Conservation (phyloP, 805 yeast genomes). For the Zygoascus biomembranicola region DNA sequence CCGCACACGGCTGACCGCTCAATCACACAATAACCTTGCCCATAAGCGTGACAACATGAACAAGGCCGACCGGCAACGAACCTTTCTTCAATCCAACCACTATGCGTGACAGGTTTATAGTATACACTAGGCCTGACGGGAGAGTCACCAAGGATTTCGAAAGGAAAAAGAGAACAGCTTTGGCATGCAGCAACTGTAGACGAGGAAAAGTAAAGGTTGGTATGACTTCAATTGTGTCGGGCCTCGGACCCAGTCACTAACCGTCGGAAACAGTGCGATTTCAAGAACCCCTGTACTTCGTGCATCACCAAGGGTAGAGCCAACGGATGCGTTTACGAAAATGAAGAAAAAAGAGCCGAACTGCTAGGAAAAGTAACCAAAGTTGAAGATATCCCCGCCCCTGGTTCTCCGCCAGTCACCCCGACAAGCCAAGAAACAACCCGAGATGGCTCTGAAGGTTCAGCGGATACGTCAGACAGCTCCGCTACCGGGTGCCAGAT, state of each 20-base stretch:
- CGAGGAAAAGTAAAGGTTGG: slow-evolving; percentile 3
- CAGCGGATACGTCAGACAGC: not conserved
- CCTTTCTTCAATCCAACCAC: not conserved
- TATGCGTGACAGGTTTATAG: slow-evolving; percentile 5
- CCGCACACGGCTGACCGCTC: no score
- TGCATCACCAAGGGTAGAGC: slow-evolving; percentile 1
- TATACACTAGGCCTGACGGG: slow-evolving; percentile 8
- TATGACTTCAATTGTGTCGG: not conserved
- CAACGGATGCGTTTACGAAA: slow-evolving; percentile 6
- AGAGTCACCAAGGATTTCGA: slow-evolving; percentile 7
- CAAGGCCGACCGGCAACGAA: no score
- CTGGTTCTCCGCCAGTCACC: not conserved
- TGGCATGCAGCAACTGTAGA: slow-evolving; percentile 6
- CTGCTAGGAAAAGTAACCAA: not conserved
- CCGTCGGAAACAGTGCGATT: slow-evolving; percentile 5
- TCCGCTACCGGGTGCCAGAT: not conserved
- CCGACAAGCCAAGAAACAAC: not conserved
- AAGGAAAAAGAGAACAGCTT: slow-evolving; percentile 3
- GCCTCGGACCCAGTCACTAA: not conserved
- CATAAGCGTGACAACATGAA: no score
- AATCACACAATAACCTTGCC: no score
- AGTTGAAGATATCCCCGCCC: not conserved
- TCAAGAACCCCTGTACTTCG: slow-evolving; percentile 5
- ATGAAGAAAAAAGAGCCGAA: not conserved
- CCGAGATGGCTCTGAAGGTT: not conserved